Base-by-base conservation (phyloP, 371 early-diverging fungal species). In the Amoeboaphelidium protococcarum region DNA sequence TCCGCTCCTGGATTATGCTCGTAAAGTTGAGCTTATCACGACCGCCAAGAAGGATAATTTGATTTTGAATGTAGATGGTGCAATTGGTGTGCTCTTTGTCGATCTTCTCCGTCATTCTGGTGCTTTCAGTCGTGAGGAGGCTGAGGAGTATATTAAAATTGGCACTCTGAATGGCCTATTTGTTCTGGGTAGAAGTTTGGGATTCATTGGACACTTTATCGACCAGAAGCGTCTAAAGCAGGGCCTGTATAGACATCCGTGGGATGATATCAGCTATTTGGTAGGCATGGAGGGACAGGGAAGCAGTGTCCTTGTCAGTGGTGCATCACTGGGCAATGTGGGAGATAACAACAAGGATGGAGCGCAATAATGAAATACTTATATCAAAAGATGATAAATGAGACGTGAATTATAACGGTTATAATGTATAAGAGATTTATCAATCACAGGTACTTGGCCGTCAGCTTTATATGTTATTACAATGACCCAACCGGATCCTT, bases 201-300 rank as follows among this genome's bases (percentile, higher is more conserved):
- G 94, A 46, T 94, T 91, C 68, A 88, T 88, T 66, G 85, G 84
- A 44, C 94, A 92, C 57, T 89, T 78, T 62, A 66, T 92, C 48
- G 94, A 92, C 71, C 94, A 94, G 70, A 87, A 85, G 75, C 67
- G 94, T 37, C 68, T 92, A 60, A 92, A 92, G 77, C 94, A 92
- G 64, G 91, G 85, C 2, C 49, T 65, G 52, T 92, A 92, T 77
- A 69, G 91, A 56, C 94, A 90, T 68, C 90, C 91, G 54, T 88
- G 86, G 86, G 94, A 92, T 63, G 94, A 92, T 63, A 92, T 92
- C 55, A 80, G 82, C 50, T 92, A 90, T 66, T 26, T 63, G 27
- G 23, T 45, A 6, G 37, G 37, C 6, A 31, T 31, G 37, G 37
- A 31, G 10, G 10, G 16, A 31, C 37, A 6, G 16, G 37, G 37